Evolutionary conservation across 306 rosid species (phyloP).

Genomic region (Cucumis sativus): Cucumber_9930_V3 NC_026657.2:33304501-33305000

Average conservation of each 20-base stretch:
- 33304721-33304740: slow-evolving; percentile 75
- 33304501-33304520: not conserved
- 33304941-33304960: not conserved
- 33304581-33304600: not conserved
- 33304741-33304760: slow-evolving; percentile 23
- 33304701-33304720: slow-evolving; percentile 83
- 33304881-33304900: not conserved
- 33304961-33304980: not conserved
- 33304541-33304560: not conserved
- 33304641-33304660: slow-evolving; percentile 79
- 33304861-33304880: not conserved
- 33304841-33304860: not conserved
- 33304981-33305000: not conserved
- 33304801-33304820: not conserved
- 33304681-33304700: slow-evolving; percentile 87
- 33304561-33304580: not conserved
- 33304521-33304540: not conserved
- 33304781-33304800: not conserved
- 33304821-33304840: not conserved
- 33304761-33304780: not conserved
- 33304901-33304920: not conserved
- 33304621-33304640: slow-evolving; percentile 76
- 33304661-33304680: slow-evolving; percentile 82
- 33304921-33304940: not conserved
- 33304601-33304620: slow-evolving; percentile 8